Evolutionary conservation across 1,284 basidiomycete species (phyloP), one percentile per base, ranked within the genome.

Genomic region (Tilletiopsis washingtonensis): DNA sequence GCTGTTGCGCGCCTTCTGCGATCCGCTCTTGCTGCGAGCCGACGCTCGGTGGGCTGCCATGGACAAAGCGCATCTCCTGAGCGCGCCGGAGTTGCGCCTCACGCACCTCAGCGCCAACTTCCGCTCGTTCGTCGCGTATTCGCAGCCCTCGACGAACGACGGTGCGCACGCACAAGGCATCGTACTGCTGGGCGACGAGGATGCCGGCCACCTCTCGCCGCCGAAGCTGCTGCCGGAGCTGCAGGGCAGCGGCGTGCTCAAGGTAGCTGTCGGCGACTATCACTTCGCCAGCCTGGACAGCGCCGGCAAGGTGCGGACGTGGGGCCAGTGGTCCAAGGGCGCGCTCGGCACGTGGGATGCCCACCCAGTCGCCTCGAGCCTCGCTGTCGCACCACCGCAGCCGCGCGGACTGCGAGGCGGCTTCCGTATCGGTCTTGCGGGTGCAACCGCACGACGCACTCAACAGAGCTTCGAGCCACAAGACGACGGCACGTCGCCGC

Each of bases 51-150:
- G 46, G 46, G 15, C 6, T 5, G 3, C n/a, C 6, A 5, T 12
- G 25, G 21, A 23, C 5, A 11, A 25, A 3, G 39, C 6, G 5
- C 46, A 47, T 47, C 37, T 47, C 17, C 15, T 47, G n/a, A 14
- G 12, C n/a, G 23, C 15, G n/a, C n/a, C n/a, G 4, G 26, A 49
- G 7, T 25, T 23, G 21, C 19, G 24, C 9, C 47, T 49, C 40
- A 49, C 47, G 21, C 47, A 49, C 27, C 26, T 49, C 14, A 43
- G 27, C 9, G 47, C 47, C 17, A 21, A 43, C 11, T 49, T 49
- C 23, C 17, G 36, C 5, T 11, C 29, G 9, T 49, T 49, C 41
- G 40, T 40, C 23, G 47, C 41, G 15, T 49, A 49, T 25, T 17
- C 5, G 42, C 19, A 24, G 23, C 24, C 5, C n/a, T 11, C 5